Conservation (phyloP, 1,284 basidiomycete species). For the Boletus mariae region DNA sequence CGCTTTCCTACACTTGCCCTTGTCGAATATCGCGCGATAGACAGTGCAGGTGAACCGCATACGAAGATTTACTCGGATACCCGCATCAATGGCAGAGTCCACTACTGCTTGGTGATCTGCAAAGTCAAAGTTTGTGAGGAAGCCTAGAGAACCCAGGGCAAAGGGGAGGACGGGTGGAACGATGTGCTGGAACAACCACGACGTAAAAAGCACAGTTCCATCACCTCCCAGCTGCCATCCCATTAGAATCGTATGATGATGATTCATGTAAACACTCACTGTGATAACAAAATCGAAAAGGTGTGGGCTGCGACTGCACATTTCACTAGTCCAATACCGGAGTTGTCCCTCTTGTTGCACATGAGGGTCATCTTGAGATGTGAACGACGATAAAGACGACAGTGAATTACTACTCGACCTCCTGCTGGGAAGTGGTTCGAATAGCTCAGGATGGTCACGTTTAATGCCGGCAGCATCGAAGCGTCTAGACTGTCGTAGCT, state of each 20-base stretch:
- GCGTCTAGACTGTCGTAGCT: constrained; percentile 86
- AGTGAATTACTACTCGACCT: constrained; percentile 63
- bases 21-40: constrained; percentile 82
- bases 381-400: constrained; percentile 46
- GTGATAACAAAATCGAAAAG: constrained; percentile 98
- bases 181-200: constrained; percentile 98
- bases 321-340: constrained; percentile 95
- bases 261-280: constrained; percentile 46
- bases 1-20: constrained; percentile 71
- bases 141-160: constrained; percentile 96
- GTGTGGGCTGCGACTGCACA: constrained; percentile 91
- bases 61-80: constrained; percentile 94
- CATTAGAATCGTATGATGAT: constrained; percentile 10
- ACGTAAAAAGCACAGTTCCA: constrained; percentile 97
- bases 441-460: constrained; percentile 85
- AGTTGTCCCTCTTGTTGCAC: constrained; percentile 79
- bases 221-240: constrained; percentile 84
- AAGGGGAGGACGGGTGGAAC: constrained; percentile 98
- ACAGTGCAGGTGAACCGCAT: constrained; percentile 99
- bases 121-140: constrained; percentile 98
- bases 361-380: constrained; percentile 38
- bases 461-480: constrained; percentile 92
- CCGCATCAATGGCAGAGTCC: constrained; percentile 87
- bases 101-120: constrained; percentile 83
- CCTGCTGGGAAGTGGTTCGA: constrained; percentile 72